phyloP scores from a whole-genome alignment of 371 early-diverging fungal genomes.

The Neoconidiobolus thromboides region DNA sequence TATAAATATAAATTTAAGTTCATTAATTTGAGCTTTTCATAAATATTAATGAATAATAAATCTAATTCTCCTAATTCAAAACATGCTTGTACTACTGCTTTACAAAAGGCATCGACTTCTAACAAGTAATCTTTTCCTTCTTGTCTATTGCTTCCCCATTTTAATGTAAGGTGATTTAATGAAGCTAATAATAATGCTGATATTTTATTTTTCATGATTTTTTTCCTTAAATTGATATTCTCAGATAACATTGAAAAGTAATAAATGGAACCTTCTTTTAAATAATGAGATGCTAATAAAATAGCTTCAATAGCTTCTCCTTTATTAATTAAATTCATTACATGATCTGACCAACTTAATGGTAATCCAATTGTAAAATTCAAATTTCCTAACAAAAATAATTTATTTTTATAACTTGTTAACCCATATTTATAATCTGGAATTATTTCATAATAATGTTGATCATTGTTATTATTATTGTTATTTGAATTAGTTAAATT shows the following conservation, averaged over 20 bases:
- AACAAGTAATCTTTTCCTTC: background rate
- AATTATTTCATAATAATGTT: background rate
- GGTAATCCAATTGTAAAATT: background rate
- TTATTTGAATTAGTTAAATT: background rate
- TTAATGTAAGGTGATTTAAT: background rate
- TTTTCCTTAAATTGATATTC: background rate
- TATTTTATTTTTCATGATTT: background rate
- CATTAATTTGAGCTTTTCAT: too few relatives aligned
- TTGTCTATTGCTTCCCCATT: background rate
- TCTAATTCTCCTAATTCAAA: background rate
- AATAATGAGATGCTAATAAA: background rate
- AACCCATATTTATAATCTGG: background rate
- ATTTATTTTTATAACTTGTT: background rate
- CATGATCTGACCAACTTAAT: slow-evolving; percentile 1
- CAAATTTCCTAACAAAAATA: background rate
- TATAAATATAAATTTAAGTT: too few relatives aligned
- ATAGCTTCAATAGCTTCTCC: background rate
- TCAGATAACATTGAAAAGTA: slow-evolving; percentile 1
- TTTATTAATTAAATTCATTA: background rate
- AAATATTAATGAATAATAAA: background rate
- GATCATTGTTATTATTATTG: background rate
- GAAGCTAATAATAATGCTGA: background rate
- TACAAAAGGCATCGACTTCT: background rate
- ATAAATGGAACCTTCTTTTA: background rate
- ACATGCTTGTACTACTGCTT: background rate